Evolutionary conservation across 2,329 filamentous ascomycete species (phyloP).

Genomic region (Sporothrix pseudoabietina): DNA sequence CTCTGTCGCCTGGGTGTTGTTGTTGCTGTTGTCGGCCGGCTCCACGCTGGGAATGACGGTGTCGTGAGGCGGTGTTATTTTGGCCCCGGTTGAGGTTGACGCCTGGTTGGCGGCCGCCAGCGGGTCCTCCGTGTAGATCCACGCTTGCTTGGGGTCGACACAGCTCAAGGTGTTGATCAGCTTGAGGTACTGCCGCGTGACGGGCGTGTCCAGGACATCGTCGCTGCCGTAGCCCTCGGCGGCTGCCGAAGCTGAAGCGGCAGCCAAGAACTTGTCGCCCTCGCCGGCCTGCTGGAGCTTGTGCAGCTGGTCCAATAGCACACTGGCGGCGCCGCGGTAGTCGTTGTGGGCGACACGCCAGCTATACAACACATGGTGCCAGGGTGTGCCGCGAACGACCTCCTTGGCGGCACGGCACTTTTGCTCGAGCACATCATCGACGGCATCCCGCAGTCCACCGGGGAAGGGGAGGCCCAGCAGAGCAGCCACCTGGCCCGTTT

Average conservation of each 20-base stretch:
- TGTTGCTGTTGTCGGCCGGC: background rate
- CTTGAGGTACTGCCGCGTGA: conserved; percentile 78
- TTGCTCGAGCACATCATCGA: conserved; percentile 75
- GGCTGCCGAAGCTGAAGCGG: background rate
- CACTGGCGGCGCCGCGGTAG: conserved; percentile 75
- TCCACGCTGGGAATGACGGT: background rate
- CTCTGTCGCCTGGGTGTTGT: background rate
- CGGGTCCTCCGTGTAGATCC: conserved; percentile 65
- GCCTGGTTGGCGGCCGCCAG: conserved; percentile 33
- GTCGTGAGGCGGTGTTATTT: background rate
- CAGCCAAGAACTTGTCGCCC: conserved; percentile 54
- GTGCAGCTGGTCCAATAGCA: conserved; percentile 64
- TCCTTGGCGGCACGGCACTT: conserved; percentile 60
- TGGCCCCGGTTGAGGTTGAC: background rate
- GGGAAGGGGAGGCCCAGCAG: conserved; percentile 74
- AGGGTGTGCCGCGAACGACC: conserved; percentile 66
- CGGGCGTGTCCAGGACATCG: conserved; percentile 62
- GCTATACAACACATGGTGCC: conserved; percentile 86
- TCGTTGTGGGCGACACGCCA: conserved; percentile 84
- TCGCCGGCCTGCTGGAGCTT: conserved; percentile 62
- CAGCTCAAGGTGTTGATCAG: conserved; percentile 92
- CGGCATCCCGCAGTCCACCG: conserved; percentile 71
- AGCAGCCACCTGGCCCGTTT: conserved; percentile 64
- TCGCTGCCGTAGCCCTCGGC: background rate
- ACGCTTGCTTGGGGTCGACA: conserved; percentile 78